Percentiles rank a stretch among this genome's conserved stretches.
phyloP scores from a whole-genome alignment of 78 protist species.

The Dictyostelium brefeldianum region DNA sequence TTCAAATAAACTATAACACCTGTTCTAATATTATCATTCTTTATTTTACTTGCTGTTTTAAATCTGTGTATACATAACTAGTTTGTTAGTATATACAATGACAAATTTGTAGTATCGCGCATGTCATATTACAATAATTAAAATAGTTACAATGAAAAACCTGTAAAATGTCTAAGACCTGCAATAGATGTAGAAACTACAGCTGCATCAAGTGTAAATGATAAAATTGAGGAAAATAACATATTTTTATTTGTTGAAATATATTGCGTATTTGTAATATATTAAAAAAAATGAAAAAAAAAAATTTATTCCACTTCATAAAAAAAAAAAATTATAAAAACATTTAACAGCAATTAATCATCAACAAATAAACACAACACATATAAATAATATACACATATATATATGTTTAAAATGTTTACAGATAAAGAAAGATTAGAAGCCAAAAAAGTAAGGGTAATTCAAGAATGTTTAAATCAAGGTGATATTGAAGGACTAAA shows the following conservation, averaged over 20 bases:
- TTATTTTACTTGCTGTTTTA: conserved; percentile 15
- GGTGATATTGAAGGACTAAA: conserved; percentile 50
- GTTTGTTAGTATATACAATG: too few species aligned
- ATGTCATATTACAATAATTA: too few species aligned
- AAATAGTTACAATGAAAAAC: conserved; percentile 6
- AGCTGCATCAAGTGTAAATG: conserved; percentile 15
- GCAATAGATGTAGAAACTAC: not conserved
- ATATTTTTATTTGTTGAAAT: not conserved
- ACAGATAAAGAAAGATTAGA: conserved; percentile 66
- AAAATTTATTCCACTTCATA: not conserved
- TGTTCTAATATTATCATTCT: conserved; percentile 29
- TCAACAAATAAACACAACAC: too few species aligned
- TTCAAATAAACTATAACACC: conserved; percentile 36
- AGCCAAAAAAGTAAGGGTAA: conserved; percentile 49
- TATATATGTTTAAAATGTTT: not conserved
- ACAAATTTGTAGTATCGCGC: too few species aligned
- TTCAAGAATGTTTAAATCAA: conserved; percentile 9
- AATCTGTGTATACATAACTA: too few species aligned
- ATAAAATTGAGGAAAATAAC: conserved; percentile 2
- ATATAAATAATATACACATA: too few species aligned
- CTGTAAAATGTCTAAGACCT: conserved; percentile 8
- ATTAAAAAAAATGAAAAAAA: not conserved
- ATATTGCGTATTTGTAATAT: not conserved
- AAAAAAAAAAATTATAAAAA: not conserved
- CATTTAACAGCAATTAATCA: too few species aligned